A percentile compares a stretch with the other conserved stretches of the same genome.
Conservation (phyloP, 176 grass and related monocot genomes). For the Oryza meyeriana region DNA sequence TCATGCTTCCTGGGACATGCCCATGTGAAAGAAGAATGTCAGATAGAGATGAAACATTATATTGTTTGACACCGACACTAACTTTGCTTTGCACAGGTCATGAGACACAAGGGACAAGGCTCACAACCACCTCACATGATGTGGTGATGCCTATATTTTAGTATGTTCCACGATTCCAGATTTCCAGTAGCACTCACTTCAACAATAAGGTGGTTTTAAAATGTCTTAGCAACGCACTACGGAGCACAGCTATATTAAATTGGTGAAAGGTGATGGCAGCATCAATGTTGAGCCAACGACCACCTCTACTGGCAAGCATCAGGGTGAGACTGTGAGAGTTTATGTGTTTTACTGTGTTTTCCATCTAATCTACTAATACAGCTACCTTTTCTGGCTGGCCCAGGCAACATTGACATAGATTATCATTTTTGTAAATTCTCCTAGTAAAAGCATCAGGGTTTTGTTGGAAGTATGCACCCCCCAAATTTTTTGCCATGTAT, state of each 20-base stretch:
- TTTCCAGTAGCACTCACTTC: neutral
- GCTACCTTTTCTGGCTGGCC: neutral
- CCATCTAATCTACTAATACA: neutral
- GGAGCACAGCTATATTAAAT: neutral
- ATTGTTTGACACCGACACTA: neutral
- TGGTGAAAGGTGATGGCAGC: neutral
- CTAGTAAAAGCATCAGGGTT: neutral
- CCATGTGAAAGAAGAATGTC: neutral
- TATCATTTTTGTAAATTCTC: neutral
- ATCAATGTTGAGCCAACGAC: neutral
- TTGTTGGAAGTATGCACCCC: neutral
- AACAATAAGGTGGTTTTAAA: neutral
- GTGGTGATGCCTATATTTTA: slow-evolving; percentile 2
- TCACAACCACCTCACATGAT: neutral
- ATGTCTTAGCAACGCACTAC: slow-evolving; percentile 1
- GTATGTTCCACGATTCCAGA: neutral
- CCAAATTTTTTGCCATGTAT: neutral
- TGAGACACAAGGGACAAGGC: neutral
- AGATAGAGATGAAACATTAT: neutral
- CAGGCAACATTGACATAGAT: neutral
- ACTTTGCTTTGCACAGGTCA: slow-evolving; percentile 10
- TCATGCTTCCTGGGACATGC: neutral
- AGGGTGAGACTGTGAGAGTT: neutral
- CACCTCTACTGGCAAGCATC: neutral
- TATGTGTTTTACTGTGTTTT: neutral